A percentile compares a stretch with the other conserved stretches of the same genome.
These are phyloP conservation scores for Lasiodiplodia sp. DNA, from an alignment of 2,329 filamentous ascomycete genomes.

Conservation along the genomic window DNA sequence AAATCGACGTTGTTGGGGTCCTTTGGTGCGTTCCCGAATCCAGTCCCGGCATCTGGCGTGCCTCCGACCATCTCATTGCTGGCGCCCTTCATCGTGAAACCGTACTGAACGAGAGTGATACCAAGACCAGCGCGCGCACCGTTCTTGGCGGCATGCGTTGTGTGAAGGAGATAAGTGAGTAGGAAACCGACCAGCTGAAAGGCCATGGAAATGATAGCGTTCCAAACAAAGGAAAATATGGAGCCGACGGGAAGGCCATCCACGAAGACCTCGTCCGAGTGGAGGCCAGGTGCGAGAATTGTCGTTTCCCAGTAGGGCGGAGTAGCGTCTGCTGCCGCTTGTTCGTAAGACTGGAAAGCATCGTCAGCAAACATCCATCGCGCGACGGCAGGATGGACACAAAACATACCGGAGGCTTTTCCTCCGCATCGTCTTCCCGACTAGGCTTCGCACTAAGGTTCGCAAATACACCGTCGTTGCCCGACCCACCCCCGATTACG, in stretches of 20 bases:
- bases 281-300: conserved; percentile 89
- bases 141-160: conserved; percentile 97
- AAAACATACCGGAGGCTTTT: conserved; percentile 84
- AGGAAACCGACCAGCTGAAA: conserved; percentile 98
- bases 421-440: conserved; percentile 80
- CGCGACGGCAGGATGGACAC: conserved; percentile 23
- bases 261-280: conserved; percentile 94
- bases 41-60: conserved; percentile 52
- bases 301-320: conserved; percentile 99
- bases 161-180: conserved; percentile 96
- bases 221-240: conserved; percentile 88
- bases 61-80: conserved; percentile 49
- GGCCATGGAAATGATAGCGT: conserved; percentile 95
- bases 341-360: conserved; percentile 82
- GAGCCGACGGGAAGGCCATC: conserved; percentile 94
- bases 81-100: conserved; percentile 86
- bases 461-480: conserved; percentile 94
- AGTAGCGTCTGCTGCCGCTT: conserved; percentile 93
- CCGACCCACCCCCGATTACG: conserved; percentile 73
- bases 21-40: conserved; percentile 69
- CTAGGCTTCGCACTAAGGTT: conserved; percentile 93
- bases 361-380: conserved; percentile 42
- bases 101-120: conserved; percentile 94
- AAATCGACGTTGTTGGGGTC: conserved; percentile 94
- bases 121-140: conserved; percentile 93